phyloP scores from a whole-genome alignment of 2,329 filamentous ascomycete genomes.

The Monosporascus sp. region DNA sequence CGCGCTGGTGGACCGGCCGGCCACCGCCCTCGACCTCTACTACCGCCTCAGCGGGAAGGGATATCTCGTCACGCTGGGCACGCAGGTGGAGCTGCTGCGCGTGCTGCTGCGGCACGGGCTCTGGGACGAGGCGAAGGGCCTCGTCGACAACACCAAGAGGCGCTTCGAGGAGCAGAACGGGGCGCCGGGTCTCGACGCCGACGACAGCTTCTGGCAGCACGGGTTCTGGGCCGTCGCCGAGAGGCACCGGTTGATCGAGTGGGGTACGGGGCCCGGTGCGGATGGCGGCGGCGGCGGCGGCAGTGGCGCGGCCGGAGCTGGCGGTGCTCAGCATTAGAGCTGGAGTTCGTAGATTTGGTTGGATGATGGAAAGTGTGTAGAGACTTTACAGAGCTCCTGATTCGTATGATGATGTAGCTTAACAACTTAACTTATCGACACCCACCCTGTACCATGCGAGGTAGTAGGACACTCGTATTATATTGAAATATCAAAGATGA shows the following conservation, averaged over 20 bases:
- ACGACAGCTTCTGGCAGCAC: constrained; percentile 35
- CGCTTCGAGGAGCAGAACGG: constrained; percentile 11
- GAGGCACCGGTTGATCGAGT: constrained; percentile 27
- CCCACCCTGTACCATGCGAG: no score
- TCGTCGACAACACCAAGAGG: constrained; percentile 19
- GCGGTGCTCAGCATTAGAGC: background rate
- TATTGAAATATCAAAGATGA: no score
- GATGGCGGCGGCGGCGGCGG: background rate
- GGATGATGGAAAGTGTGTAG: no score
- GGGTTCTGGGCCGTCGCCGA: constrained; percentile 45
- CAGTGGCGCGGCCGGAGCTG: background rate
- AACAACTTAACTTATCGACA: no score
- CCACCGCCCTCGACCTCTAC: constrained; percentile 45
- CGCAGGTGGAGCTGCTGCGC: constrained; percentile 39
- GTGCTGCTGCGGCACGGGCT: constrained; percentile 15
- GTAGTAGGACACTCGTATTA: no score
- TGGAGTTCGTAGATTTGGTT: no score
- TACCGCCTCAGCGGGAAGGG: constrained; percentile 36
- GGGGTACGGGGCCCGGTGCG: background rate
- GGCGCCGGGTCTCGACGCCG: constrained; percentile 2
- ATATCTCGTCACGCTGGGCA: constrained; percentile 36
- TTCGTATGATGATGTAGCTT: no score
- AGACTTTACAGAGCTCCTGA: no score
- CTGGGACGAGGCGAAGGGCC: constrained; percentile 12
- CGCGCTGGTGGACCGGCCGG: constrained; percentile 45